Evolutionary conservation across 345 rosid species (phyloP), one percentile per base, ranked within the genome.

Genomic region (Odontarrhena argentea): DNA sequence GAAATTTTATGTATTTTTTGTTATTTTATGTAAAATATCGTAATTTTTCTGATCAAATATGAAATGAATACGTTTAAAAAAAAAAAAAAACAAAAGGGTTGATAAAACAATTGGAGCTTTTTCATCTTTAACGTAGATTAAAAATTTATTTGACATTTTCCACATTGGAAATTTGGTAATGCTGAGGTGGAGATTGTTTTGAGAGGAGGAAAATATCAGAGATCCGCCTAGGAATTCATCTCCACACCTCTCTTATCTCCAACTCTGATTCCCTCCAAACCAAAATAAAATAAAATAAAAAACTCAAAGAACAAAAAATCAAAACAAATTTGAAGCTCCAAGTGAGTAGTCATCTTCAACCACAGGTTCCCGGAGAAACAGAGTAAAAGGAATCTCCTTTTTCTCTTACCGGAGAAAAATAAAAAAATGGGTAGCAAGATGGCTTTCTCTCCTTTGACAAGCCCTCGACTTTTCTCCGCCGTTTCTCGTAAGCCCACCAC

Each of bases 161-260:
- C 22, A 18, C 22, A 28, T 28, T 28, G 36, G 36, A 32, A 32
- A 32, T 32, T 32, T 4, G 36, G 36, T 32, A 32, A 32, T 32
- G 36, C 36, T 32, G 36, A 32, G 6, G 36, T 32, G 36, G 36
- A 32, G 36, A 32, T 28, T 43, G 77, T 54, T 48, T 50, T 4
- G 32, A 24, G 43, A 7, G 7, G 14, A 47, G 65, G 40, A 66
- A 63, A 35, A 46, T 38, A 57, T 52, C 26, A 51, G 69, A 70
- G 68, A 73, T 66, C 68, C 25, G 45, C 55, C 12, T 4, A 56
- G 80, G 70, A 73, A 63, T 74, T 87, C 79, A 86, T 84, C 84
- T 85, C 94, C 98, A 86, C 97, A 51, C 68, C 49, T 58, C 34
- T 70, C 70, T 75, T 74, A 74, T 74, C 78, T 62, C 43, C 24